A percentile compares a stretch with the other conserved stretches of the same genome.
Conservation (phyloP, 2,329 filamentous ascomycete genomes). For the Phyllosticta citrichinensis region DNA sequence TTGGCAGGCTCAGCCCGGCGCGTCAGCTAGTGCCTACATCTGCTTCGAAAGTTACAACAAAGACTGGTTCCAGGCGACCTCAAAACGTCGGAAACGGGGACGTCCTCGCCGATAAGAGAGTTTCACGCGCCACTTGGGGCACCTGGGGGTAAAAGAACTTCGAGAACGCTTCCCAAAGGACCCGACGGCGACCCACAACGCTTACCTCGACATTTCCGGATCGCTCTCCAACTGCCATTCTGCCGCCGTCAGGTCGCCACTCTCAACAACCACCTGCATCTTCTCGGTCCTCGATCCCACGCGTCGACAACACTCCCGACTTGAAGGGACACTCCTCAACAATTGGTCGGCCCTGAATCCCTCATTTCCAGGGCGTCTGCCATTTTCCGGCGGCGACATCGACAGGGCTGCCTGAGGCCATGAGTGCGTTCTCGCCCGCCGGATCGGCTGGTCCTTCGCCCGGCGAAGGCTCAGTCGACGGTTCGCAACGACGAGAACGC, state of each 20-base stretch:
- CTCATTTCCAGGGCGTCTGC: not conserved
- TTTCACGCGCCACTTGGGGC: not conserved
- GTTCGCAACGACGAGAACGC: slow-evolving; percentile 8
- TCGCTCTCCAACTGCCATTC: not conserved
- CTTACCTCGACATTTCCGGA: not conserved
- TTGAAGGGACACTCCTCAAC: not conserved
- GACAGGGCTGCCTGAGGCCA: not conserved
- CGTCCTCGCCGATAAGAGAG: not conserved
- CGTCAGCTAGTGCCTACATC: not conserved
- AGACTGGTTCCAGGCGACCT: not conserved
- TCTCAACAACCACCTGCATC: not conserved
- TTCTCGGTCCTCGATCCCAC: not conserved
- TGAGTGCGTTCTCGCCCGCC: slow-evolving; percentile 5
- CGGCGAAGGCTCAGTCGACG: not conserved
- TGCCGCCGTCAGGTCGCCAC: not conserved
- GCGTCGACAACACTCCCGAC: not conserved
- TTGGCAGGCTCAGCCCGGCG: not conserved
- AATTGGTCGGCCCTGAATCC: not conserved
- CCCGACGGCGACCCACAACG: not conserved
- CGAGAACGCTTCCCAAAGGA: not conserved
- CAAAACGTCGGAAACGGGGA: not conserved
- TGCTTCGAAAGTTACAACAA: not conserved
- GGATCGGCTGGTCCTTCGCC: not conserved
- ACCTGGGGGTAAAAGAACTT: not conserved
- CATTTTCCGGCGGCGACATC: not conserved